phyloP scores from a whole-genome alignment of 1,139 yeast genomes.

The Scheffersomyces lignicola region DNA sequence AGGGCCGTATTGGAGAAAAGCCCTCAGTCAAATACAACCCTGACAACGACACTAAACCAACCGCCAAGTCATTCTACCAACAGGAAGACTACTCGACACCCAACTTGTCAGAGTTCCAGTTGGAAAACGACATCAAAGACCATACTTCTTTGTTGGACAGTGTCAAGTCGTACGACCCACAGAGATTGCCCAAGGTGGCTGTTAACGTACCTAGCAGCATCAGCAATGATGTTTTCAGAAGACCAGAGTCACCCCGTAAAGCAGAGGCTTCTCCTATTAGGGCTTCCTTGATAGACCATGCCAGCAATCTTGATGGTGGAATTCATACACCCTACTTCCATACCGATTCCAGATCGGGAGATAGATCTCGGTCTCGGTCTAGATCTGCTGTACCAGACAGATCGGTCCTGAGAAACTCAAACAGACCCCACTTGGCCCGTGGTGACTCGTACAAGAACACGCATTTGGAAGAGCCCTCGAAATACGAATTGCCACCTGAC shows the following conservation, averaged over 20 bases:
- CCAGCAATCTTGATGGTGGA: constrained; percentile 11
- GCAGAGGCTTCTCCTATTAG: constrained; percentile 3
- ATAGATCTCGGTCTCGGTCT: constrained; percentile 30
- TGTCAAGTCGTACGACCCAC: constrained; percentile 41
- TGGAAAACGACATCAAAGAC: constrained; percentile 40
- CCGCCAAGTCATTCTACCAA: constrained; percentile 13
- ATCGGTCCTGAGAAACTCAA: constrained; percentile 29
- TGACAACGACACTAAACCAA: constrained; percentile 4
- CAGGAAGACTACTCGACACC: constrained; percentile 44
- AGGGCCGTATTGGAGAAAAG: constrained; percentile 10
- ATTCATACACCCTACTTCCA: constrained; percentile 49
- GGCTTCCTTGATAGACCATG: constrained; percentile 5
- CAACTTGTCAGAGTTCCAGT: constrained; percentile 47
- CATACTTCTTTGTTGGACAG: constrained; percentile 38
- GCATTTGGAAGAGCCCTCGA: constrained; percentile 38
- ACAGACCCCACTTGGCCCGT: constrained; percentile 59
- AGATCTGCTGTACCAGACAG: constrained; percentile 29
- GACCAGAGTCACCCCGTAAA: constrained; percentile 6
- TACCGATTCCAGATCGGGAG: constrained; percentile 29
- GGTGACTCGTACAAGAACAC: constrained; percentile 65
- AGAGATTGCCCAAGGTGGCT: constrained; percentile 27
- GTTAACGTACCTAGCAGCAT: background rate
- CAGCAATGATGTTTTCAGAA: constrained; percentile 2
- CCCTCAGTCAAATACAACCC: constrained; percentile 7
- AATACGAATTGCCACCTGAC: constrained; percentile 48